Percentiles rank a stretch among this genome's conserved stretches.
Conservation (phyloP, 768 basidiomycete species). For the Boletus eberwhitei region DNA sequence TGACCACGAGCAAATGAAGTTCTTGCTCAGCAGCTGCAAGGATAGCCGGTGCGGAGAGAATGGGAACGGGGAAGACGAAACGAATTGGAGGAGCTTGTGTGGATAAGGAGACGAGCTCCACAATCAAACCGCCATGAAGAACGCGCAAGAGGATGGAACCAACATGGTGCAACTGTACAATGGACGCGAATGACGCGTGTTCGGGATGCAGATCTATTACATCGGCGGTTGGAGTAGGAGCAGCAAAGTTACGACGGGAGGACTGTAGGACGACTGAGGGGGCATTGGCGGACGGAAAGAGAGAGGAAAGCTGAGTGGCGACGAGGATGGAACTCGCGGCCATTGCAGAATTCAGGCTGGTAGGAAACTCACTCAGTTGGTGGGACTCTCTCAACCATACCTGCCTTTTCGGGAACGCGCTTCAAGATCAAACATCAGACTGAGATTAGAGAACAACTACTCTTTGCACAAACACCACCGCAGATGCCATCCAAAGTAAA, state of each 20-base stretch:
- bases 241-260: constrained; percentile 49
- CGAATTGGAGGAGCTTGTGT: constrained; percentile 63
- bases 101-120: constrained; percentile 76
- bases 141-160: constrained; percentile 73
- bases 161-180: constrained; percentile 53
- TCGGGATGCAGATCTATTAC: constrained; percentile 53
- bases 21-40: constrained; percentile 45
- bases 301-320: constrained; percentile 61
- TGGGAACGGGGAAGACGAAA: constrained; percentile 69
- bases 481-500: neutral
- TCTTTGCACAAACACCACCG: neutral
- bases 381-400: constrained; percentile 2
- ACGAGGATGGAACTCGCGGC: constrained; percentile 38
- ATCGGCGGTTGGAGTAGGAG: constrained; percentile 40
- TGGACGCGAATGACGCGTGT: constrained; percentile 66
- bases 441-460: no score
- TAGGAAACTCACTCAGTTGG: neutral
- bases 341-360: constrained; percentile 21
- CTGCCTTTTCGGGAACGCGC: constrained; percentile 24
- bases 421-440: neutral
- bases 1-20: constrained; percentile 71
- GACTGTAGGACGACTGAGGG: constrained; percentile 57
- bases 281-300: constrained; percentile 51
- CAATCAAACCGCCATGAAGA: constrained; percentile 66
- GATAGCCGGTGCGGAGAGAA: constrained; percentile 64